Conservation (phyloP, 257 asterid genomes). For the Solanum dulcamara region DNA sequence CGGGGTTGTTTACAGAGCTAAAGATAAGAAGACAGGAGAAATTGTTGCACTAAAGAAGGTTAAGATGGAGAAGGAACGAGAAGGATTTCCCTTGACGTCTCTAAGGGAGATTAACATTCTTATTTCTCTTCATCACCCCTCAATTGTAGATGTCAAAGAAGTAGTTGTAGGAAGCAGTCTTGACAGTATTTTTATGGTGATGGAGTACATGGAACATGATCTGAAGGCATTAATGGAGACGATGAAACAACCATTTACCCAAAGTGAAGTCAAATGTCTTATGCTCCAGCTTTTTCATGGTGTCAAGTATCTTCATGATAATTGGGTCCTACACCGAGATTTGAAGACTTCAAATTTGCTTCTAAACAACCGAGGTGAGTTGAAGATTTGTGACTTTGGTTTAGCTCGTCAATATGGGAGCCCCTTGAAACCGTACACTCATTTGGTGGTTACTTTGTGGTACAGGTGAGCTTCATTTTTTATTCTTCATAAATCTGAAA, state of each 20-base stretch:
- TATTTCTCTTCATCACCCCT: slow-evolving; percentile 61
- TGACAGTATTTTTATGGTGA: slow-evolving; percentile 75
- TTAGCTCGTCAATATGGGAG: slow-evolving; percentile 85
- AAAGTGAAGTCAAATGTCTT: slow-evolving; percentile 81
- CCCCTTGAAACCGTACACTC: slow-evolving; percentile 80
- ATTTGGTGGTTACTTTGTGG: slow-evolving; percentile 83
- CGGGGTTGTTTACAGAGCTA: slow-evolving; percentile 81
- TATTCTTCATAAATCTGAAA: background rate
- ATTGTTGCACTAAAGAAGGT: slow-evolving; percentile 87
- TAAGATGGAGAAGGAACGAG: slow-evolving; percentile 80
- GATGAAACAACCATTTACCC: slow-evolving; percentile 68
- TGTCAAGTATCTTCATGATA: slow-evolving; percentile 64
- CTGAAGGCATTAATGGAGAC: slow-evolving; percentile 69
- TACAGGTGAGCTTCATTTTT: slow-evolving; percentile 47
- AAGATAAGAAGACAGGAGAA: slow-evolving; percentile 74
- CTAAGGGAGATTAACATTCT: slow-evolving; percentile 80
- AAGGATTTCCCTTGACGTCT: slow-evolving; percentile 80
- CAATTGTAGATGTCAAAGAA: slow-evolving; percentile 81
- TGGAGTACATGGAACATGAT: slow-evolving; percentile 97
- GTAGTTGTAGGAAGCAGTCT: slow-evolving; percentile 69
- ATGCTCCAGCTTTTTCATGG: slow-evolving; percentile 80
- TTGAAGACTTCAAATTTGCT: slow-evolving; percentile 76
- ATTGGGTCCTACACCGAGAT: slow-evolving; percentile 89
- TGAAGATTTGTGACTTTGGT: slow-evolving; percentile 90
- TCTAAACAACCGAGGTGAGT: slow-evolving; percentile 60